Percentiles rank a stretch among this genome's conserved stretches.
Evolutionary conservation across 2,329 filamentous ascomycete genomes (phyloP).

Genomic region (Clathrospora elynae): DNA sequence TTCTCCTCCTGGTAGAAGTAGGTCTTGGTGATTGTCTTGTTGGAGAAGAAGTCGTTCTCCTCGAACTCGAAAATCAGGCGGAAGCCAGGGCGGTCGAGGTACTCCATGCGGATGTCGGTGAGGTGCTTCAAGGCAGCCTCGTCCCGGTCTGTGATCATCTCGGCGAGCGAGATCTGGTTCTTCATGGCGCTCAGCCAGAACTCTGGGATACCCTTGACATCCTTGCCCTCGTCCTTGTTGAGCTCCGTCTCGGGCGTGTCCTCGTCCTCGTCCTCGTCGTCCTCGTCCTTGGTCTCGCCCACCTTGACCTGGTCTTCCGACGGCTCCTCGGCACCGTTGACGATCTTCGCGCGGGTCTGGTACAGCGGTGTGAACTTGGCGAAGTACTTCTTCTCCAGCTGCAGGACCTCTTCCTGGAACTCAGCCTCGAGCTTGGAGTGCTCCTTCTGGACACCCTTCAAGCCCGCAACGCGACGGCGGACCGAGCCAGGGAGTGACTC

Average conservation of each 20-base stretch:
- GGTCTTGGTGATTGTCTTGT: slow-evolving; percentile 96
- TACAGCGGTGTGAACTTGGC: slow-evolving; percentile 98
- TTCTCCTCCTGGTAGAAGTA: slow-evolving; percentile 99
- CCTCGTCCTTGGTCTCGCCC: slow-evolving; percentile 79
- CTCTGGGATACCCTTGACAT: slow-evolving; percentile 85
- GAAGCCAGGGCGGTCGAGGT: slow-evolving; percentile 97
- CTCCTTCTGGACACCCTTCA: slow-evolving; percentile 98
- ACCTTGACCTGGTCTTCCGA: slow-evolving; percentile 84
- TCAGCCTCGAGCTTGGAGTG: slow-evolving; percentile 97
- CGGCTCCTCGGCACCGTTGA: slow-evolving; percentile 86
- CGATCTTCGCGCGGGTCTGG: slow-evolving; percentile 88
- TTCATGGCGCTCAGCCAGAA: slow-evolving; percentile 99
- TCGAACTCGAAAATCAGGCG: slow-evolving; percentile 96
- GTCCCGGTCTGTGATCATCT: slow-evolving; percentile 98
- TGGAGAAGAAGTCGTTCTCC: slow-evolving; percentile 95
- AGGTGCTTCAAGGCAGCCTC: slow-evolving; percentile 90
- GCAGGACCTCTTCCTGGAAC: slow-evolving; percentile 97
- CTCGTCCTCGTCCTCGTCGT: slow-evolving; percentile 60
- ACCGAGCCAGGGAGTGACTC: slow-evolving; percentile 90
- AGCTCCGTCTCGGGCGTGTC: slow-evolving; percentile 60
- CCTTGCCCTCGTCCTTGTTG: slow-evolving; percentile 61
- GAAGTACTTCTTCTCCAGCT: slow-evolving; percentile 99
- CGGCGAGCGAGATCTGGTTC: slow-evolving; percentile 94
- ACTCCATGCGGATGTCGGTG: slow-evolving; percentile 97
- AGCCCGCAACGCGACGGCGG: slow-evolving; percentile 88